Evolutionary conservation across 306 rosid species (phyloP).

Genomic region (Quercus berberidifolia): DNA sequence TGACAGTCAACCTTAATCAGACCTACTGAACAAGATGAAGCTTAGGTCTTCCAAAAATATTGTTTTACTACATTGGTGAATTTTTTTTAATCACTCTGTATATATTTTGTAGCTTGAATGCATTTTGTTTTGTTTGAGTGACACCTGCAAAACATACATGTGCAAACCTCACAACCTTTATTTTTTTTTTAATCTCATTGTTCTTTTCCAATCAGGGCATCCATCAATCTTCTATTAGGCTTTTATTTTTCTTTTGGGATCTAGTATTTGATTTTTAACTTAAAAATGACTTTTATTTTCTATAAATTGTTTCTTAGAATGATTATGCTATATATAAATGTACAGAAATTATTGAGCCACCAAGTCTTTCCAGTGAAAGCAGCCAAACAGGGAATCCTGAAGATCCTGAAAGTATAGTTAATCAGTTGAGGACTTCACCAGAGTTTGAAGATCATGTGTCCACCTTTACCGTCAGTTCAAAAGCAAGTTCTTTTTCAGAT

Average conservation of each 20-base stretch:
- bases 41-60: not conserved
- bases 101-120: not conserved
- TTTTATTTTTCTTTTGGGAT: not conserved
- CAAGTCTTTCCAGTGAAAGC: slow-evolving; percentile 22
- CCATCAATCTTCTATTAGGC: not conserved
- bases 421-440: slow-evolving; percentile 14
- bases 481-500: slow-evolving; percentile 28
- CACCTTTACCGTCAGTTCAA: slow-evolving; percentile 15
- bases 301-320: not conserved
- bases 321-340: slow-evolving; percentile 18
- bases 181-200: not conserved
- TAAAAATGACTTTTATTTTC: not conserved
- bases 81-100: not conserved
- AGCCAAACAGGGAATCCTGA: slow-evolving; percentile 28
- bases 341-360: slow-evolving; percentile 31
- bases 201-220: not conserved
- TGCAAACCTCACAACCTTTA: not conserved
- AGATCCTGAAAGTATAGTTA: slow-evolving; percentile 18
- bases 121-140: not conserved
- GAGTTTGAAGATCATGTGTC: slow-evolving; percentile 25
- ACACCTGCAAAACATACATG: not conserved
- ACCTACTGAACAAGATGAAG: not conserved
- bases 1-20: not conserved
- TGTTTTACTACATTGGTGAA: not conserved
- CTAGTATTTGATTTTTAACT: not conserved